Base-by-base conservation (phyloP, 2,329 filamentous ascomycete species). In the Hansfordia pulvinata region DNA sequence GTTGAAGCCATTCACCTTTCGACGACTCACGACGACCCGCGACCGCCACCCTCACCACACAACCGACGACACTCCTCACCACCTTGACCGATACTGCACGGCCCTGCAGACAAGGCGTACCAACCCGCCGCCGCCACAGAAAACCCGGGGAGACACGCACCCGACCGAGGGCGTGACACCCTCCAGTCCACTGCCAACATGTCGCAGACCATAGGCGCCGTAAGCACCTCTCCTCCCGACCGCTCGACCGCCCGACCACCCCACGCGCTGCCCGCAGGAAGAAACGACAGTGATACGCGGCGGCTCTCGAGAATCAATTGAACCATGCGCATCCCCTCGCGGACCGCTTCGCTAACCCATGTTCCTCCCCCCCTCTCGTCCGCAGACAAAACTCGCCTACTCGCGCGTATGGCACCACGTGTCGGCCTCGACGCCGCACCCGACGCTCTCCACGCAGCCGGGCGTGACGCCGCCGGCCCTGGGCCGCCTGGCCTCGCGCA, bases 311-410 rank as follows among this genome's bases (percentile, higher is more conserved):
- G n/a, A n/a, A n/a, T n/a, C n/a, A n/a, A n/a, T n/a, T n/a, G n/a
- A n/a, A n/a, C 30, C 19, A 37, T 31, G 19, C 23, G 17, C 3
- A 6, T 9, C 9, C n/a, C 10, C 12, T 17, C 21, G 24, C 30
- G 30, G 25, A 34, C 17, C 16, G 29, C 13, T 17, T 11, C 13
- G 23, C 16, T 29, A 19, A 25, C 34, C 19, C 4, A 20, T 15
- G 21, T 10, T 23, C 25, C 20, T 10, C 31, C 19, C 25, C 18
- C 18, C 28, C 19, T n/a, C n/a, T n/a, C n/a, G n/a, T n/a, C 17
- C 23, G 22, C 42, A 96, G 86, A 96, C 90, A 34, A 82, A 83
- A 49, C 78, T 98, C 38, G 88, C 90, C 60, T 98, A 96, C 67
- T 86, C 86, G 23, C 78, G 92, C 45, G 75, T 79, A 61, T 98